These are phyloP conservation scores for Mrakia blollopis DNA, from an alignment of 768 basidiomycete genomes.

Conservation along the genomic window DNA sequence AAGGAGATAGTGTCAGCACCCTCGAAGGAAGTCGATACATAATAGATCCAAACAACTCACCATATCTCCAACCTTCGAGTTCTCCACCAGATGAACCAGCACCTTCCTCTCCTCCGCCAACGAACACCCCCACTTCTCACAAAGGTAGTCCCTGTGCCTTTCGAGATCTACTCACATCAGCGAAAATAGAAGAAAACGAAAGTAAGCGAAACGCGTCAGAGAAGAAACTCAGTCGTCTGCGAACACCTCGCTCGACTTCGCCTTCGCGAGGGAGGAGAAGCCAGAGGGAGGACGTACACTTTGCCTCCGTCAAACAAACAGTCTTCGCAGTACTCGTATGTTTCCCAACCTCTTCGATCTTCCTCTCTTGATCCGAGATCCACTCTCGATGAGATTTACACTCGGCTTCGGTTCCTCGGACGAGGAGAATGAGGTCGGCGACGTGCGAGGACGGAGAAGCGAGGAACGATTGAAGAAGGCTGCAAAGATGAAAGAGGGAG, in stretches of 20 bases:
- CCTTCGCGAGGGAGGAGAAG: background rate
- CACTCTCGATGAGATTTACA: background rate
- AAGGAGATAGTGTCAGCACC: background rate
- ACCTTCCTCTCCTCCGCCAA: background rate
- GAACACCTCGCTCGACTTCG: no score
- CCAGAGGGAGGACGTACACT: background rate
- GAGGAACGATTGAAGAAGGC: constrained; percentile 22
- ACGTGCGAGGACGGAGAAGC: constrained; percentile 11
- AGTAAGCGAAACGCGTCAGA: background rate
- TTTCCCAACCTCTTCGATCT: background rate
- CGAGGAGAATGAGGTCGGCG: constrained; percentile 12
- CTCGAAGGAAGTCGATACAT: background rate
- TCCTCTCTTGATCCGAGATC: background rate
- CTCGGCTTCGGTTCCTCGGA: constrained; percentile 3
- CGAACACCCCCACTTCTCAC: constrained; percentile 27
- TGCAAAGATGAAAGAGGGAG: background rate
- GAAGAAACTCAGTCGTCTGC: background rate
- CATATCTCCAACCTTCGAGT: constrained; percentile 5
- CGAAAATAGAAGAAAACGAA: background rate
- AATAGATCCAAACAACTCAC: background rate
- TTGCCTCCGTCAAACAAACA: constrained; percentile 11
- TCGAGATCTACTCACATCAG: background rate
- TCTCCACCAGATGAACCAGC: constrained; percentile 11
- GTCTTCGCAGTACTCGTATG: background rate
- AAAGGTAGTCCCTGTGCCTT: constrained; percentile 31